phyloP scores from a whole-genome alignment of 192 early-diverging fungal species.

The Coemansia pectinata region DNA sequence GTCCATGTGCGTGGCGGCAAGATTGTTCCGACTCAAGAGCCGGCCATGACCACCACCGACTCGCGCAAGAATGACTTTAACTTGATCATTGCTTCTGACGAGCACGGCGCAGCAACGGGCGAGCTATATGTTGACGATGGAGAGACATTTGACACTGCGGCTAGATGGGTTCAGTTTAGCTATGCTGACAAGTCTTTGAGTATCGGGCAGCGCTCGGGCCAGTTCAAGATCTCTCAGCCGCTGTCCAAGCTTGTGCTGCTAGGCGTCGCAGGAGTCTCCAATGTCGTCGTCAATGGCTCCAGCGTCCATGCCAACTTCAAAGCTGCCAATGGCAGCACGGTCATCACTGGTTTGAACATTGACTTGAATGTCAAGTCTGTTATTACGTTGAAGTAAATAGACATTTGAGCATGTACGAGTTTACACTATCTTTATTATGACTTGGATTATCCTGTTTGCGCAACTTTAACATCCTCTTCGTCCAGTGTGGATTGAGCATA shows the following conservation, averaged over 20 bases:
- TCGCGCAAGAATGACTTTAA: slow-evolving; percentile 47
- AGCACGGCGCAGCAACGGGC: slow-evolving; percentile 50
- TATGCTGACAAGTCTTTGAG: slow-evolving; percentile 5
- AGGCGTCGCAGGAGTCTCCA: slow-evolving; percentile 13
- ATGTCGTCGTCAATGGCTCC: slow-evolving; percentile 16
- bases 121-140: slow-evolving; percentile 67
- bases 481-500: neutral
- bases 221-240: slow-evolving; percentile 1
- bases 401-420: neutral
- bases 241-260: slow-evolving; percentile 25
- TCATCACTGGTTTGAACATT: slow-evolving; percentile 16
- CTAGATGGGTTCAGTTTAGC: slow-evolving; percentile 28
- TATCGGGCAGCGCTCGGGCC: slow-evolving; percentile 12
- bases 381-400: neutral
- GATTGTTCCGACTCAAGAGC: slow-evolving; percentile 58
- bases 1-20: slow-evolving; percentile 63
- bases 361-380: slow-evolving; percentile 11
- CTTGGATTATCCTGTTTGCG: neutral
- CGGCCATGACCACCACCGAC: slow-evolving; percentile 54
- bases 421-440: neutral
- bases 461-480: neutral
- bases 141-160: slow-evolving; percentile 36
- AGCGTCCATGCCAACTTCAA: neutral
- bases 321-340: slow-evolving; percentile 6
- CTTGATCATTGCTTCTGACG: slow-evolving; percentile 61